phyloP scores from a whole-genome alignment of 2,329 filamentous ascomycete species.

The Geoglossum cookeanum region DNA sequence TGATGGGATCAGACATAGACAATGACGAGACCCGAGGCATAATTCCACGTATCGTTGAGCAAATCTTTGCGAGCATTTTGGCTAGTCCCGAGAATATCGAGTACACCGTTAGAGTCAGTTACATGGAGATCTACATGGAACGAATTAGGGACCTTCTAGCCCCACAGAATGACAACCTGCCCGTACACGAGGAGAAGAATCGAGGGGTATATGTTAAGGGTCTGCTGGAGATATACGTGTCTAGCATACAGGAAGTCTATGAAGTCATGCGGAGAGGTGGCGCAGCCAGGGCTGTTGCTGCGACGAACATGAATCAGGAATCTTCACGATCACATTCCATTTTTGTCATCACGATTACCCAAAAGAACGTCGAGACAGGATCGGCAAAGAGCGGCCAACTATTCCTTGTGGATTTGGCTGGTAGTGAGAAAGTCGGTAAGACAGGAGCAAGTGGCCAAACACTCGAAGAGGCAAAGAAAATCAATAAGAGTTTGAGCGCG shows the following conservation, averaged over 20 bases:
- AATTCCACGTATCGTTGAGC: constrained; percentile 89
- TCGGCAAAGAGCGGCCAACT: constrained; percentile 92
- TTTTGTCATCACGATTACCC: constrained; percentile 88
- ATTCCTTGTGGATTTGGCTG: constrained; percentile 93
- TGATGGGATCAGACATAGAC: constrained; percentile 94
- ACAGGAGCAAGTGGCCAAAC: constrained; percentile 95
- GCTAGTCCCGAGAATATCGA: constrained; percentile 84
- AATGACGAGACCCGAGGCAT: constrained; percentile 78
- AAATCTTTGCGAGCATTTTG: constrained; percentile 92
- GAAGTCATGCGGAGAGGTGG: constrained; percentile 92
- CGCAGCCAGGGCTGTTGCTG: constrained; percentile 71
- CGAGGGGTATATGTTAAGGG: constrained; percentile 94
- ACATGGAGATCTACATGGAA: constrained; percentile 99
- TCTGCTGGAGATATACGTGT: constrained; percentile 84
- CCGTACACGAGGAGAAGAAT: constrained; percentile 95
- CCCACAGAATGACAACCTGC: constrained; percentile 87
- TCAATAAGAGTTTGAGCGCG: constrained; percentile 98
- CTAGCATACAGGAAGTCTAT: constrained; percentile 87
- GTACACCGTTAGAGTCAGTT: constrained; percentile 95
- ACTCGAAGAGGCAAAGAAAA: constrained; percentile 96
- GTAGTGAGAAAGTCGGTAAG: constrained; percentile 97
- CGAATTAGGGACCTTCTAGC: constrained; percentile 82
- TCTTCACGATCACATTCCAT: constrained; percentile 97
- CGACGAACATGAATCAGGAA: constrained; percentile 98
- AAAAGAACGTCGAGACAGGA: constrained; percentile 94